A percentile compares a stretch with the other conserved stretches of the same genome.
Conservation (phyloP, 768 basidiomycete genomes). For the Exsudoporus frostii region DNA sequence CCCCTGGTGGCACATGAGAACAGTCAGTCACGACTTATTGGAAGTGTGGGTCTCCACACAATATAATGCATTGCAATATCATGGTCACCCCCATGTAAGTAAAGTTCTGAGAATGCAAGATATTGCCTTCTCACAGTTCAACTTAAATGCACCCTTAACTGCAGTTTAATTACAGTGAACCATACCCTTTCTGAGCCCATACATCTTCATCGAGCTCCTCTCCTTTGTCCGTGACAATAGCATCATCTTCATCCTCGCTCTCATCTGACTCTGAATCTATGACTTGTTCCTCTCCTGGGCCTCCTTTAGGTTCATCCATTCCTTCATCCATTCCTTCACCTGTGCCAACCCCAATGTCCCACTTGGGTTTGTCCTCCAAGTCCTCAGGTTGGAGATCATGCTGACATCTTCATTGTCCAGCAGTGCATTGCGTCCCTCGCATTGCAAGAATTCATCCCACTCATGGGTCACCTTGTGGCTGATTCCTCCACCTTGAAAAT, state of each 20-base stretch:
- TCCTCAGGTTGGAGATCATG: not conserved
- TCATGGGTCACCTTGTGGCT: conserved; percentile 2
- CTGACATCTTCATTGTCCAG: not conserved
- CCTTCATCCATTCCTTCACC: not conserved
- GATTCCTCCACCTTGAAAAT: not conserved
- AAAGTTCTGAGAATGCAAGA: too few relatives aligned
- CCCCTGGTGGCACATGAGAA: not conserved
- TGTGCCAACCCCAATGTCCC: not conserved
- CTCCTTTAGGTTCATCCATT: not conserved
- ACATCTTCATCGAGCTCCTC: conserved; percentile 9
- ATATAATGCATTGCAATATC: too few relatives aligned
- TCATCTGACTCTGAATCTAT: not conserved
- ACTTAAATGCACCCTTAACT: too few relatives aligned
- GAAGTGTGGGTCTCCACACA: too few relatives aligned
- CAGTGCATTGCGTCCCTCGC: not conserved
- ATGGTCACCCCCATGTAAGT: too few relatives aligned
- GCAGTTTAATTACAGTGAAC: not conserved
- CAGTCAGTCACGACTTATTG: not conserved
- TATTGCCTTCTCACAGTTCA: too few relatives aligned
- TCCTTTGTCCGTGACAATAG: not conserved
- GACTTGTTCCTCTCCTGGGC: not conserved
- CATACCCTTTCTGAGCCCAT: conserved; percentile 4
- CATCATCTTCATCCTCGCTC: not conserved
- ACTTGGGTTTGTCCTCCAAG: not conserved
- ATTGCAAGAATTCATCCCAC: conserved; percentile 8